Conservation (phyloP, 1,284 basidiomycete species). For the Pseudozyma flocculosa region DNA sequence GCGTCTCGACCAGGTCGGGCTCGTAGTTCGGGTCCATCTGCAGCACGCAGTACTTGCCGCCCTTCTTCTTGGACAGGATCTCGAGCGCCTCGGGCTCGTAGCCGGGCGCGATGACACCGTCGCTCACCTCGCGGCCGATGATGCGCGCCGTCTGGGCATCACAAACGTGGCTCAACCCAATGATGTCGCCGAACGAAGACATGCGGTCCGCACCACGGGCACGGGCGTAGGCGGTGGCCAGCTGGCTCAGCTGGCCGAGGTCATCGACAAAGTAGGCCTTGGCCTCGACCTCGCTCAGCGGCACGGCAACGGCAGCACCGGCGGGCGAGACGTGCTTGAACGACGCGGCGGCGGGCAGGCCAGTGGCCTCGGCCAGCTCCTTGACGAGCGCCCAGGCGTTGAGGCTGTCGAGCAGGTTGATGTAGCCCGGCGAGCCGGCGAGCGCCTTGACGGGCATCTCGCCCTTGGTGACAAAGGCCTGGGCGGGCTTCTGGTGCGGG, state of each 20-base stretch:
- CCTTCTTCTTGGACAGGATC: constrained; percentile 93
- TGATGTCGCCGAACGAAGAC: constrained; percentile 99
- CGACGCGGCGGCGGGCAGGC: constrained; percentile 89
- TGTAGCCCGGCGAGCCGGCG: constrained; percentile 94
- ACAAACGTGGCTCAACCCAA: constrained; percentile 87
- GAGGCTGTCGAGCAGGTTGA: constrained; percentile 97
- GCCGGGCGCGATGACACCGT: constrained; percentile 94
- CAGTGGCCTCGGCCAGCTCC: constrained; percentile 79
- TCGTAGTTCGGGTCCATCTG: constrained; percentile 58
- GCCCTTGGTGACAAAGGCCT: constrained; percentile 88
- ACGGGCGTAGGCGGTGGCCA: constrained; percentile 92
- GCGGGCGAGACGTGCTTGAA: constrained; percentile 99
- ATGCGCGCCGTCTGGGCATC: constrained; percentile 93
- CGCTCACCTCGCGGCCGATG: constrained; percentile 95
- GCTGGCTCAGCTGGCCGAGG: constrained; percentile 79
- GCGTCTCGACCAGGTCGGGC: constrained; percentile 69
- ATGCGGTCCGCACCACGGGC: constrained; percentile 97
- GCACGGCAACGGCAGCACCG: constrained; percentile 72
- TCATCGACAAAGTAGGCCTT: constrained; percentile 97
- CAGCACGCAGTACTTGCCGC: constrained; percentile 96
- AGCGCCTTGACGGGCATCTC: constrained; percentile 92
- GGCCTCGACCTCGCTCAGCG: constrained; percentile 81
- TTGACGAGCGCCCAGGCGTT: constrained; percentile 96
- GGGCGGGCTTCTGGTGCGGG: constrained; percentile 97
- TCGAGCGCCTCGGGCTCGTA: constrained; percentile 87